A percentile compares a stretch with the other conserved stretches of the same genome.
Conservation (phyloP, 129 eudicot genomes). For the Pittosporum tobira region DNA sequence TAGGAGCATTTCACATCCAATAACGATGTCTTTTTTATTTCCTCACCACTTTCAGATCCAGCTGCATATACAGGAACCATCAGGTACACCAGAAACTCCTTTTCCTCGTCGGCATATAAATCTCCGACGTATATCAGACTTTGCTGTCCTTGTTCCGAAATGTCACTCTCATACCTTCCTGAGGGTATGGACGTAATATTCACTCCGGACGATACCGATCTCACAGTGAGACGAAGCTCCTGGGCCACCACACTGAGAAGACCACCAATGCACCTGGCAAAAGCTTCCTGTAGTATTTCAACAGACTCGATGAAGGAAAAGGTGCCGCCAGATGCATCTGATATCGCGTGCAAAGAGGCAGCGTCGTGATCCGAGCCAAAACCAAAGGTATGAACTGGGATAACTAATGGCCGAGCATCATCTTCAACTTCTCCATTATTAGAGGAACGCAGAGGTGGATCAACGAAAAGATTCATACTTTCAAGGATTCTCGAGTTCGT, state of each 20-base stretch:
- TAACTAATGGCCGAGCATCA: not conserved
- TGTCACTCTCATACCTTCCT: slow-evolving; percentile 12
- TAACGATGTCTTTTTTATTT: slow-evolving; percentile 15
- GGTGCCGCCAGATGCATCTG: slow-evolving; percentile 38
- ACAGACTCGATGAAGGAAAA: slow-evolving; percentile 34
- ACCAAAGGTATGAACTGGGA: slow-evolving; percentile 38
- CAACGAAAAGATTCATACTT: slow-evolving; percentile 8
- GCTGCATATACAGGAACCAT: not conserved
- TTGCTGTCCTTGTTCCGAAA: slow-evolving; percentile 8
- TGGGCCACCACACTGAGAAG: slow-evolving; percentile 34
- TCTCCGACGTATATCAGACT: slow-evolving; percentile 17
- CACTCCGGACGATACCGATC: slow-evolving; percentile 20
- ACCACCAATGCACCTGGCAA: slow-evolving; percentile 40
- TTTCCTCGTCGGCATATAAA: slow-evolving; percentile 28
- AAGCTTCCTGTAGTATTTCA: slow-evolving; percentile 24
- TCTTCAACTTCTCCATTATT: not conserved
- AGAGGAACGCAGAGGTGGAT: no score
- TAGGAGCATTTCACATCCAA: slow-evolving; percentile 28
- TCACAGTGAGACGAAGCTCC: slow-evolving; percentile 16
- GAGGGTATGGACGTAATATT: slow-evolving; percentile 20
- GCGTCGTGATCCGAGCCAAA: slow-evolving; percentile 45
- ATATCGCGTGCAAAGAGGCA: slow-evolving; percentile 28
- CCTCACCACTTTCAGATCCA: slow-evolving; percentile 3
- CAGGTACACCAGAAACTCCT: slow-evolving; percentile 17
- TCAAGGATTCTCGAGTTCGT: not conserved